These are phyloP conservation scores for Hirschfeldia incana DNA, from an alignment of 345 rosid species.

Conservation along the genomic window DNA sequence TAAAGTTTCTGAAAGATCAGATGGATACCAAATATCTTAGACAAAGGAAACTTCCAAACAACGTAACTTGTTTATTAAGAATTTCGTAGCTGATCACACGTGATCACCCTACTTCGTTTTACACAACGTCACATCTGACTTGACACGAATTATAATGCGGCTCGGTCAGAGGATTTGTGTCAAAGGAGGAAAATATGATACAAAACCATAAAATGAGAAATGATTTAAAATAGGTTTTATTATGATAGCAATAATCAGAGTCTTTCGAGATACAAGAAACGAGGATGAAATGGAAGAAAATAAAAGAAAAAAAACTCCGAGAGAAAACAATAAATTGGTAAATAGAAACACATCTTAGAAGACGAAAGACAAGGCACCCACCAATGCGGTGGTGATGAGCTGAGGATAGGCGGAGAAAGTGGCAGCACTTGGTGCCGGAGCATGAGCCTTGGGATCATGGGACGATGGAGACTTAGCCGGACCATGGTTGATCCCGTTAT, in stretches of 20 bases:
- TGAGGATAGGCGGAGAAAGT: constrained; percentile 35
- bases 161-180: background rate
- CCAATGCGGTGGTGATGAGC: constrained; percentile 31
- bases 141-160: background rate
- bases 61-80: too few species aligned
- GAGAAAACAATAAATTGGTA: constrained; percentile 4
- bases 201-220: background rate
- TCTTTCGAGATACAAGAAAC: background rate
- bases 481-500: background rate
- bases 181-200: background rate
- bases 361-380: constrained; percentile 31
- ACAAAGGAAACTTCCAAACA: too few species aligned
- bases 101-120: too few species aligned
- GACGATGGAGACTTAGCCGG: background rate
- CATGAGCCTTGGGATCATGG: background rate
- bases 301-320: background rate
- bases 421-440: constrained; percentile 32
- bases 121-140: too few species aligned
- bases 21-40: too few species aligned
- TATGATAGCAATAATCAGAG: constrained; percentile 2
- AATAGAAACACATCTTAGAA: constrained; percentile 17
- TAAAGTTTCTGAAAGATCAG: background rate
- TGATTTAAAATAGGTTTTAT: background rate
- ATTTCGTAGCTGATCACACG: too few species aligned
- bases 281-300: background rate